A percentile compares a stretch with the other conserved stretches of the same genome.
Conservation (phyloP, 305 asterid genomes). For the Salvia sclarea region DNA sequence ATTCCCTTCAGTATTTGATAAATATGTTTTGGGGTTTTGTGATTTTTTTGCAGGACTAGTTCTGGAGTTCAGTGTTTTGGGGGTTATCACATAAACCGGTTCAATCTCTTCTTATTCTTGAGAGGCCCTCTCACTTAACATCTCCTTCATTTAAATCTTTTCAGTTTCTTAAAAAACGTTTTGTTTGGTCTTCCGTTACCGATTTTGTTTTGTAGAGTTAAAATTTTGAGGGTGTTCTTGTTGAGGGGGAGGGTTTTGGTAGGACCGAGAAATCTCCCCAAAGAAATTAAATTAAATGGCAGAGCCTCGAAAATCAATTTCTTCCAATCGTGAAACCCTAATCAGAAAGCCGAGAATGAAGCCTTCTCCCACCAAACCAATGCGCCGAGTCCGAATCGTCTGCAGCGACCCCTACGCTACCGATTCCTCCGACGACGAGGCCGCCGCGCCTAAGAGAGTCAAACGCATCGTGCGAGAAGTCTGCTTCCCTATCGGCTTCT, state of each 20-base stretch:
- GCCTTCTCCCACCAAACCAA: constrained; percentile 30
- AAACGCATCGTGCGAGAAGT: constrained; percentile 59
- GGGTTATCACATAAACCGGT: constrained; percentile 78
- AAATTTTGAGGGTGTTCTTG: constrained; percentile 35
- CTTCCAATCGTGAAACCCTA: constrained; percentile 28
- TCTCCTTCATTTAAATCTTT: constrained; percentile 8
- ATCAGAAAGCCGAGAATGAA: constrained; percentile 36
- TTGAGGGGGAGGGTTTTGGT: constrained; percentile 29
- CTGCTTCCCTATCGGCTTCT: constrained; percentile 31
- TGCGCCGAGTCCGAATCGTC: constrained; percentile 58
- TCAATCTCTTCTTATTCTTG: constrained; percentile 63
- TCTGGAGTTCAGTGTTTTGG: constrained; percentile 87
- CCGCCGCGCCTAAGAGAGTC: constrained; percentile 29
- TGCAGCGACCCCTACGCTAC: constrained; percentile 71
- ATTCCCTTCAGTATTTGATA: too few relatives aligned
- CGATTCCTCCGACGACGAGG: constrained; percentile 53
- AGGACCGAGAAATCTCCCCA: too few relatives aligned
- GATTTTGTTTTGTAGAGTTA: constrained; percentile 26
- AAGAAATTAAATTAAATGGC: constrained; percentile 36
- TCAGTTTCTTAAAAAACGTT: not conserved
- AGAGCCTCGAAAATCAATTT: constrained; percentile 35
- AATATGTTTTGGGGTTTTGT: constrained; percentile 12
- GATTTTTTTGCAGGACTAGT: constrained; percentile 72
- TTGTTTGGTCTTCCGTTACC: constrained; percentile 4
- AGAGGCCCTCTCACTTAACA: constrained; percentile 52